A percentile compares a stretch with the other conserved stretches of the same genome.
Conservation (phyloP, 2,329 filamentous ascomycete genomes). For the Aspergillus ruber region DNA sequence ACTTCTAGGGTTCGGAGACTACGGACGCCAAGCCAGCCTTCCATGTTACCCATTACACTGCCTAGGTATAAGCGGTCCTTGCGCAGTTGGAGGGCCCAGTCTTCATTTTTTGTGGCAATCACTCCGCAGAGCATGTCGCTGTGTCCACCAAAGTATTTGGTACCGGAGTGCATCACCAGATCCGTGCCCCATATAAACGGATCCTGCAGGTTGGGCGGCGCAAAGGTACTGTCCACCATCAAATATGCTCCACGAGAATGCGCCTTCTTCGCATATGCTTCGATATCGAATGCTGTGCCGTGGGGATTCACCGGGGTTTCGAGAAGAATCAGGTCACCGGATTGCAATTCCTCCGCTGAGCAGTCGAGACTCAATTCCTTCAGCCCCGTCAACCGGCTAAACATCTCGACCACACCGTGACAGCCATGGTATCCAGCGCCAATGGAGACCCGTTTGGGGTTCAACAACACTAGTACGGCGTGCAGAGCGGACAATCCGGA, state of each 20-base stretch:
- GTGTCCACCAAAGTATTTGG: conserved; percentile 95
- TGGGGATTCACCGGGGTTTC: conserved; percentile 93
- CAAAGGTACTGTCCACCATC: conserved; percentile 87
- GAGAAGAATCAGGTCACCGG: conserved; percentile 80
- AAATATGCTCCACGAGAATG: conserved; percentile 66
- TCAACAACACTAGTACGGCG: conserved; percentile 73
- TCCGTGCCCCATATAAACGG: conserved; percentile 78
- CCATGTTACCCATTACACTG: conserved; percentile 77
- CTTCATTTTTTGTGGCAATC: conserved; percentile 55
- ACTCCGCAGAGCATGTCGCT: conserved; percentile 89
- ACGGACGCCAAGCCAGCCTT: conserved; percentile 85
- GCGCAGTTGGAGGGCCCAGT: conserved; percentile 57
- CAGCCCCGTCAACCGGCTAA: conserved; percentile 69
- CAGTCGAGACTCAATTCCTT: conserved; percentile 66
- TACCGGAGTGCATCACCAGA: conserved; percentile 83
- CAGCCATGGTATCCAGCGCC: conserved; percentile 87
- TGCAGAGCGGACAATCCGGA: conserved; percentile 87
- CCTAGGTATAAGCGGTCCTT: conserved; percentile 72
- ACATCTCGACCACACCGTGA: conserved; percentile 71
- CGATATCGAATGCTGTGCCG: conserved; percentile 70
- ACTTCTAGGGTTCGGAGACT: conserved; percentile 81
- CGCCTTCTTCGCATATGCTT: conserved; percentile 64
- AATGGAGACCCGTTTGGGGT: conserved; percentile 77
- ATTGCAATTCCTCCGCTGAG: conserved; percentile 57
- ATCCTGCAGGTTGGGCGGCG: conserved; percentile 79